A percentile compares a stretch with the other conserved stretches of the same genome.
These are phyloP conservation scores for Podaxis rugospora DNA, from an alignment of 768 basidiomycete genomes.

Conservation along the genomic window DNA sequence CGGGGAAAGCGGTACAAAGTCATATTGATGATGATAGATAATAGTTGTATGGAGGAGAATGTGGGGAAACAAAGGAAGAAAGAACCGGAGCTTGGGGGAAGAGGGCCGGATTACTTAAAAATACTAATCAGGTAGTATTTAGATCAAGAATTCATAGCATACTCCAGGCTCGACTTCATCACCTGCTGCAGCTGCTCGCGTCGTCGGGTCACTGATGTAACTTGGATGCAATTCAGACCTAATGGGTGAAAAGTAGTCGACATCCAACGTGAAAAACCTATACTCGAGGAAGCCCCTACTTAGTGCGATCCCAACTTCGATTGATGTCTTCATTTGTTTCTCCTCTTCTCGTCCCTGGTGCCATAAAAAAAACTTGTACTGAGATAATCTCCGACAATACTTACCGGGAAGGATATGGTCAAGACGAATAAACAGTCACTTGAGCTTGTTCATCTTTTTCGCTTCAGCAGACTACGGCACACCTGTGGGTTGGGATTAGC, in stretches of 20 bases:
- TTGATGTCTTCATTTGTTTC: constrained; percentile 10
- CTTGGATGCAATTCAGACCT: background rate
- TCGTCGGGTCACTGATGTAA: background rate
- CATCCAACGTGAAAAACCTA: constrained; percentile 80
- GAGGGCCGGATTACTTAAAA: constrained; percentile 1
- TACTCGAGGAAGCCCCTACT: constrained; percentile 77
- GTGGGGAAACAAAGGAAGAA: background rate
- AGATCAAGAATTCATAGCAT: too few relatives aligned
- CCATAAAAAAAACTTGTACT: constrained; percentile 28
- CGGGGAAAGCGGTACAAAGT: constrained; percentile 27
- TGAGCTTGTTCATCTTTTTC: constrained; percentile 44
- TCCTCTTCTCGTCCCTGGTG: too few relatives aligned
- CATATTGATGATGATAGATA: constrained; percentile 21
- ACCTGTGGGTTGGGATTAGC: constrained; percentile 40
- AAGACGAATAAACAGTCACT: constrained; percentile 93
- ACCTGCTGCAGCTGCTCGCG: constrained; percentile 11
- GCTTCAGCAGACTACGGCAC: background rate
- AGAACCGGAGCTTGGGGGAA: background rate
- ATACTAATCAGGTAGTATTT: background rate
- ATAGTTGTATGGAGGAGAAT: background rate
- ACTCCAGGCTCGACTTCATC: constrained; percentile 1
- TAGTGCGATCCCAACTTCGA: constrained; percentile 8
- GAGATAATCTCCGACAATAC: constrained; percentile 74
- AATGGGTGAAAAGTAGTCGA: constrained; percentile 72
- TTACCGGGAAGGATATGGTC: constrained; percentile 8